Percentiles rank a stretch among this genome's conserved stretches.
These are phyloP conservation scores for Trapa incisa DNA, from an alignment of 345 rosid species.

Conservation along the genomic window DNA sequence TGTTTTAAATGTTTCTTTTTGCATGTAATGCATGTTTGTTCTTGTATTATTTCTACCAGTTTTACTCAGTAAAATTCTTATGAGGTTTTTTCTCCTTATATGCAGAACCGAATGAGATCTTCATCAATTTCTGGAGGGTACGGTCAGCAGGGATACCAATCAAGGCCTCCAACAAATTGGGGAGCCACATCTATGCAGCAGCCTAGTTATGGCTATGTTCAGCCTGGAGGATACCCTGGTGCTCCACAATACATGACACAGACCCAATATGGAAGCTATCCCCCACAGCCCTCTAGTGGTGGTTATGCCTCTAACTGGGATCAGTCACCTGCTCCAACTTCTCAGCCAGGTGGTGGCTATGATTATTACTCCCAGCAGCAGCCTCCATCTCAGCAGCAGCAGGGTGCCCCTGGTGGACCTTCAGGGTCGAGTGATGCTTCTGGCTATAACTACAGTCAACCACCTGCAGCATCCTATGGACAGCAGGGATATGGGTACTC, in stretches of 20 bases:
- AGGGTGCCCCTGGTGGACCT: constrained; percentile 46
- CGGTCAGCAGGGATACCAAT: constrained; percentile 79
- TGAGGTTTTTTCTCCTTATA: constrained; percentile 15
- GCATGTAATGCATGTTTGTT: neutral
- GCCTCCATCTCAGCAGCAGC: constrained; percentile 52
- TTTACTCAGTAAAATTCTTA: constrained; percentile 11
- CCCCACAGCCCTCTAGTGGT: constrained; percentile 63
- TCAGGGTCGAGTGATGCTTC: constrained; percentile 47
- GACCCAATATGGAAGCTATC: constrained; percentile 59
- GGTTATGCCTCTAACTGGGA: constrained; percentile 77
- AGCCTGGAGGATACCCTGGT: constrained; percentile 80
- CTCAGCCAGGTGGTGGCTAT: constrained; percentile 72
- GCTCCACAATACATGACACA: constrained; percentile 69
- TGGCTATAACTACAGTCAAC: constrained; percentile 64
- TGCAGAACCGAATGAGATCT: constrained; percentile 88
- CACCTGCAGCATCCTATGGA: constrained; percentile 51
- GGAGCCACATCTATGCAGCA: constrained; percentile 63
- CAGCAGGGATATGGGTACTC: constrained; percentile 71
- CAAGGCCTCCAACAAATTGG: constrained; percentile 74
- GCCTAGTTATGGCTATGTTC: constrained; percentile 76
- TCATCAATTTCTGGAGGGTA: constrained; percentile 79
- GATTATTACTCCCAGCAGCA: constrained; percentile 74
- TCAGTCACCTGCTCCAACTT: constrained; percentile 58
- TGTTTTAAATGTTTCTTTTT: neutral
- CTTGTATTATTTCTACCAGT: neutral